Conservation (phyloP, 306 rosid genomes). For the Begonia fuchsioides region DNA sequence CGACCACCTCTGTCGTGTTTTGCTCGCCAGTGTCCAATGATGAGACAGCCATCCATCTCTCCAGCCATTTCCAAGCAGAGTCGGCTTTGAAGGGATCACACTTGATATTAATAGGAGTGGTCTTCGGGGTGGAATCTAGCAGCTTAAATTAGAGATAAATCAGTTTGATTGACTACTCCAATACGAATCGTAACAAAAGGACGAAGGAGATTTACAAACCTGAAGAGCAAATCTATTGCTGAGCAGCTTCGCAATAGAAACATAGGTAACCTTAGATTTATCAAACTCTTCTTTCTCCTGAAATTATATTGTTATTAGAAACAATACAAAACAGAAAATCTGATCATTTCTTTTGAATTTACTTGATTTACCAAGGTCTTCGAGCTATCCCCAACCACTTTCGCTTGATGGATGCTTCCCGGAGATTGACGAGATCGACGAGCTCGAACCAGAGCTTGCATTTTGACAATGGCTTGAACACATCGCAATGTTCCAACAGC, state of each 20-base stretch:
- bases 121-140: slow-evolving; percentile 62
- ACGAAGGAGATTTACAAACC: slow-evolving; percentile 28
- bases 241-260: slow-evolving; percentile 63
- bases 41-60: slow-evolving; percentile 78
- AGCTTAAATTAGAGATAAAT: slow-evolving; percentile 26
- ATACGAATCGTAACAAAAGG: neutral
- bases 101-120: slow-evolving; percentile 49
- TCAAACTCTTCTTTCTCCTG: slow-evolving; percentile 27
- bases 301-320: no score
- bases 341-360: no score
- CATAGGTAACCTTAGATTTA: slow-evolving; percentile 23
- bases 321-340: no score
- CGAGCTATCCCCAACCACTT: slow-evolving; percentile 8
- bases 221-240: slow-evolving; percentile 68
- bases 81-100: slow-evolving; percentile 73
- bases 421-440: slow-evolving; percentile 29
- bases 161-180: no score
- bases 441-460: slow-evolving; percentile 83
- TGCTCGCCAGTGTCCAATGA: slow-evolving; percentile 24
- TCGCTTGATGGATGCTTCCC: slow-evolving; percentile 13
- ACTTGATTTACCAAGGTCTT: no score
- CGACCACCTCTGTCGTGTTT: slow-evolving; percentile 11
- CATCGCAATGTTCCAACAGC: slow-evolving; percentile 90
- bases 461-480: slow-evolving; percentile 67
- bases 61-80: slow-evolving; percentile 97